Evolutionary conservation across 768 basidiomycete genomes (phyloP).

Genomic region (Trametes villosa): DNA sequence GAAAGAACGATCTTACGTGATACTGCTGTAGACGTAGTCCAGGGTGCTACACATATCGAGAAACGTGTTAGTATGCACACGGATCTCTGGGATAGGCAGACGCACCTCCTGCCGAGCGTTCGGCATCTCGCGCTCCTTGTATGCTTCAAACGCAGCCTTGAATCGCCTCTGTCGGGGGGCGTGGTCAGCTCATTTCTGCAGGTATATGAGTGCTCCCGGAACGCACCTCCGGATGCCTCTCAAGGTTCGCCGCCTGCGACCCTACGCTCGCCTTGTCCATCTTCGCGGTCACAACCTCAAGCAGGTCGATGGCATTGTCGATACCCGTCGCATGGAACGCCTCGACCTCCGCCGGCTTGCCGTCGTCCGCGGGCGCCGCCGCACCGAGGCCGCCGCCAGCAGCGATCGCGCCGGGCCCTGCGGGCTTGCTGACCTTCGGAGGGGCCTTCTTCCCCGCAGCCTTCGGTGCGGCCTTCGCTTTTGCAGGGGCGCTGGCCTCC

Average conservation of each 20-base stretch:
- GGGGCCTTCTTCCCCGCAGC: slow-evolving; percentile 58
- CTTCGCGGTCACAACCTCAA: slow-evolving; percentile 89
- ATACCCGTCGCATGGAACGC: slow-evolving; percentile 85
- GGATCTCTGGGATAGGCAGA: slow-evolving; percentile 13
- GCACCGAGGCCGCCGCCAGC: slow-evolving; percentile 60
- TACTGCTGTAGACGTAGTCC: slow-evolving; percentile 92
- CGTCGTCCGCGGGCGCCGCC: slow-evolving; percentile 31
- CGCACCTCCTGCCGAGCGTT: slow-evolving; percentile 73
- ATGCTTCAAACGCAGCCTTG: slow-evolving; percentile 93
- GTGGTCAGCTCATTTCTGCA: background rate
- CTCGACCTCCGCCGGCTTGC: slow-evolving; percentile 52
- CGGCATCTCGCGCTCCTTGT: slow-evolving; percentile 85
- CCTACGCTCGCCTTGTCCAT: slow-evolving; percentile 93
- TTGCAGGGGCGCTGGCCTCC: slow-evolving; percentile 63
- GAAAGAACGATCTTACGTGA: slow-evolving; percentile 58
- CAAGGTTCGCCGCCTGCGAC: slow-evolving; percentile 82
- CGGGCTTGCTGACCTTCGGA: slow-evolving; percentile 54
- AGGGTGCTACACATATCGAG: slow-evolving; percentile 60
- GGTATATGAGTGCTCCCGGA: too few species aligned
- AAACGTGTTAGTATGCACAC: background rate
- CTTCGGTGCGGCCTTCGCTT: slow-evolving; percentile 68
- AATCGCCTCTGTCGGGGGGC: slow-evolving; percentile 68
- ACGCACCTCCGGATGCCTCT: slow-evolving; percentile 96
- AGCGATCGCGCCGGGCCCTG: slow-evolving; percentile 84
- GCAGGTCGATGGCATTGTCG: slow-evolving; percentile 86